phyloP scores from a whole-genome alignment of 225 moss, liverwort and hornwort species.

The Pseudoscleropodium purum region DNA sequence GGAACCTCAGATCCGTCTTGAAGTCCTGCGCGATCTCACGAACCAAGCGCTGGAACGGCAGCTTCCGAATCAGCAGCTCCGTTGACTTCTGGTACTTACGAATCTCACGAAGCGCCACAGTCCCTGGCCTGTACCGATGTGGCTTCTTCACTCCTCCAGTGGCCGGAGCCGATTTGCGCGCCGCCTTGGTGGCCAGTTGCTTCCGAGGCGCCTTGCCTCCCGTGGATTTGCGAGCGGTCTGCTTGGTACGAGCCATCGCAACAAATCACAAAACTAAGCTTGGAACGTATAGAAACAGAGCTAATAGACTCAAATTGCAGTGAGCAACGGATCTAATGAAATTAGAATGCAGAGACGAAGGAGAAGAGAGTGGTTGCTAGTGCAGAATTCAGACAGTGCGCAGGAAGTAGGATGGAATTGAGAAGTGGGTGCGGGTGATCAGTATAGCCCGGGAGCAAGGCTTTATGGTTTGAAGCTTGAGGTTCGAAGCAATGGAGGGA shows the following conservation, averaged over 20 bases:
- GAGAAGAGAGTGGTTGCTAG: fast-evolving
- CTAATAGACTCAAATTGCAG: not conserved
- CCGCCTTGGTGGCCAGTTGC: slow-evolving; percentile 54
- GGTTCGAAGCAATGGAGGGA: not conserved
- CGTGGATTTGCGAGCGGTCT: not conserved
- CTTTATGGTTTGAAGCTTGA: not conserved
- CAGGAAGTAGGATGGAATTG: fast-evolving
- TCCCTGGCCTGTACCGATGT: slow-evolving; percentile 29
- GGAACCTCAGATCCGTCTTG: slow-evolving; percentile 46
- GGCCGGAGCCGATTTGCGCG: slow-evolving; percentile 36
- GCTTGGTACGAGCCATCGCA: slow-evolving; percentile 7
- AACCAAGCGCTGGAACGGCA: slow-evolving; percentile 31
- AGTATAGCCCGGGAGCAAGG: fast-evolving
- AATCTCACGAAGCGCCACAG: slow-evolving; percentile 35
- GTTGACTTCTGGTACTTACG: slow-evolving; percentile 38
- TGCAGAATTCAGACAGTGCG: fast-evolving
- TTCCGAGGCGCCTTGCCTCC: slow-evolving; percentile 47
- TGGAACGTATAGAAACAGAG: not conserved
- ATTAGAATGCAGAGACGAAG: not conserved
- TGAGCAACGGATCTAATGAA: too few relatives aligned
- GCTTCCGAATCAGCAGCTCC: slow-evolving; percentile 27
- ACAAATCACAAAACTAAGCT: not conserved
- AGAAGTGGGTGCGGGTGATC: fast-evolving
- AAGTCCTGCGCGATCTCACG: slow-evolving; percentile 51
- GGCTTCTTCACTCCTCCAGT: slow-evolving; percentile 46